A percentile compares a stretch with the other conserved stretches of the same genome.
These are phyloP conservation scores for Diplodia seriata DNA, from an alignment of 2,329 filamentous ascomycete species.

Conservation along the genomic window DNA sequence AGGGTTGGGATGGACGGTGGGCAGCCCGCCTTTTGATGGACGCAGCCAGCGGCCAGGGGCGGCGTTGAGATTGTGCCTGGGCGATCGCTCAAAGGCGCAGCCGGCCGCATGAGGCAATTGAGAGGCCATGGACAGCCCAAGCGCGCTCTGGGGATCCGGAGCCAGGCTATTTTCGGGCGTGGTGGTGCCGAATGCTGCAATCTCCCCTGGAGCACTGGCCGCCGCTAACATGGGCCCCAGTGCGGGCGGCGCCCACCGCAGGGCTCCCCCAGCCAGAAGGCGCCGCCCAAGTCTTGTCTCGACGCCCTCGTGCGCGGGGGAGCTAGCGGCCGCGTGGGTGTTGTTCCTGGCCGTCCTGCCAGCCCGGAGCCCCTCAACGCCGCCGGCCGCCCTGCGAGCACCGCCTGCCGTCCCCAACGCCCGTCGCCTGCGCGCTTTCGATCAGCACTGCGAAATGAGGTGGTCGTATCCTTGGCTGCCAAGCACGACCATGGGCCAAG, in stretches of 20 bases:
- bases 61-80: conserved; percentile 24
- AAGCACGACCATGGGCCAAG: conserved; percentile 29
- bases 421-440: background rate
- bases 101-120: conserved; percentile 27
- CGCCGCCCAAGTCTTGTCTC: background rate
- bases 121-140: background rate
- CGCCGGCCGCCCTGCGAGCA: background rate
- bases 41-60: conserved; percentile 20
- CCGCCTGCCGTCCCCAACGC: background rate
- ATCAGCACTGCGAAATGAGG: conserved; percentile 29
- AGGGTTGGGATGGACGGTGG: conserved; percentile 3
- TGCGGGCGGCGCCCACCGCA: conserved; percentile 5
- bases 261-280: background rate
- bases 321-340: background rate
- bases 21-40: conserved; percentile 31
- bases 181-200: conserved; percentile 23
- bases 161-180: conserved; percentile 23
- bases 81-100: conserved; percentile 30
- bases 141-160: conserved; percentile 25
- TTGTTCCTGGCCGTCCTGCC: background rate
- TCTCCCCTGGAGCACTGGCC: conserved; percentile 27
- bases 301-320: background rate
- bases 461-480: conserved; percentile 23
- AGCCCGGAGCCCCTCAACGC: background rate
- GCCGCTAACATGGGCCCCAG: background rate